These are phyloP conservation scores for Calonectria crousiana DNA, from an alignment of 2,329 filamentous ascomycete species.

Conservation along the genomic window DNA sequence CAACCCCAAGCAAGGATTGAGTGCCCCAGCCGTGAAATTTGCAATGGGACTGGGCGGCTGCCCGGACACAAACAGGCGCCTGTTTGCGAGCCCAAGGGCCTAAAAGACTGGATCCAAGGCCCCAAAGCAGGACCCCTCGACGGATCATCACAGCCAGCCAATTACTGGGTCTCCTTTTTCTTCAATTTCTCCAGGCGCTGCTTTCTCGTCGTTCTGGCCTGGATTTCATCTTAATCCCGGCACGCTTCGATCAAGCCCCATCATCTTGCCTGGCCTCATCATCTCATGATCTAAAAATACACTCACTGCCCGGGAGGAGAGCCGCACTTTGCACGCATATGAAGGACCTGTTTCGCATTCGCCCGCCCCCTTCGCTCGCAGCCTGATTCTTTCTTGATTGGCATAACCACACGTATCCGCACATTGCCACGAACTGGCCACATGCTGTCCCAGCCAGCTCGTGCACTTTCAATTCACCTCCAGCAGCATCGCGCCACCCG, in stretches of 20 bases:
- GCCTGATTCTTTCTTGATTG: neutral
- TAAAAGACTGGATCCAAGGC: neutral
- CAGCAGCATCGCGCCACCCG: constrained; percentile 22
- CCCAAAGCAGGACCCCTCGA: neutral
- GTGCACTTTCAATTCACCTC: constrained; percentile 4
- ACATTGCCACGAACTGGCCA: constrained; percentile 12
- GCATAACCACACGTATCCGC: neutral
- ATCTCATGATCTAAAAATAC: constrained; percentile 19
- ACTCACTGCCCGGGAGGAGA: neutral
- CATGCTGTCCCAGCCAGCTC: constrained; percentile 12
- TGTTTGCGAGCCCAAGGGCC: neutral
- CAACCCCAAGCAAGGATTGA: constrained; percentile 16
- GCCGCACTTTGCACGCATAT: neutral
- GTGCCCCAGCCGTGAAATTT: constrained; percentile 14
- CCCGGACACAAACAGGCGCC: neutral
- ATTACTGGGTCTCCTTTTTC: constrained; percentile 6
- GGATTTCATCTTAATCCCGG: constrained; percentile 13
- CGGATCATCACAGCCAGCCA: neutral
- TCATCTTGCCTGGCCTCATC: neutral
- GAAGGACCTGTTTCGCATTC: neutral
- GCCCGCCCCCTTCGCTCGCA: neutral
- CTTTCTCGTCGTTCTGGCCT: neutral
- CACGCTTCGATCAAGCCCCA: constrained; percentile 1
- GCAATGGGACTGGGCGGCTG: constrained; percentile 15
- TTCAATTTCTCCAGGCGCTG: constrained; percentile 10